phyloP scores from a whole-genome alignment of 23 red algal genomes.

The Porphyridium purpureum region DNA sequence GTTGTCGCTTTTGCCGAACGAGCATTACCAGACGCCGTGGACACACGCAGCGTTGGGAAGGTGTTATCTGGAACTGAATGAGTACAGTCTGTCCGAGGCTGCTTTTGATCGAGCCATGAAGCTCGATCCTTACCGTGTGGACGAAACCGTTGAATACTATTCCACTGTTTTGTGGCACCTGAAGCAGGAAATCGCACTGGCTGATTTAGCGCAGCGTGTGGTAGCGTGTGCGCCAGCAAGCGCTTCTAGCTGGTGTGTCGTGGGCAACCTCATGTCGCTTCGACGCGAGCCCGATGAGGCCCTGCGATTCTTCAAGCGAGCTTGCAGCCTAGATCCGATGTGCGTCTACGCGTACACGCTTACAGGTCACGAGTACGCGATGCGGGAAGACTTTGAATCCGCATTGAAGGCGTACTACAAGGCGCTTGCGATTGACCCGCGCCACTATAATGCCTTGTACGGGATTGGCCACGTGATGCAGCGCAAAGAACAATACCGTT shows the following conservation, averaged over 20 bases:
- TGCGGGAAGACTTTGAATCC: constrained; percentile 62
- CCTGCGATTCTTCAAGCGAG: constrained; percentile 68
- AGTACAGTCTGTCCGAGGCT: constrained; percentile 26
- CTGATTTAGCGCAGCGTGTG: constrained; percentile 32
- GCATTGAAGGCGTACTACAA: constrained; percentile 57
- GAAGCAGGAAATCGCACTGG: constrained; percentile 52
- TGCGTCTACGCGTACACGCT: constrained; percentile 72
- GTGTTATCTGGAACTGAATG: constrained; percentile 54
- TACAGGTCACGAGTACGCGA: constrained; percentile 76
- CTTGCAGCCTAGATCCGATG: constrained; percentile 13
- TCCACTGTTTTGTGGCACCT: constrained; percentile 95
- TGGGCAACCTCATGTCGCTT: constrained; percentile 69
- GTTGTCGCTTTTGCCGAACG: constrained; percentile 29
- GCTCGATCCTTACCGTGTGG: constrained; percentile 32
- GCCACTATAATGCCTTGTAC: constrained; percentile 86
- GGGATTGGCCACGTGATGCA: constrained; percentile 82
- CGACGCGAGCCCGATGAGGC: constrained; percentile 80
- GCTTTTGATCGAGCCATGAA: constrained; percentile 43
- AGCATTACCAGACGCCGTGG: constrained; percentile 32
- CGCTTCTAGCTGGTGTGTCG: constrained; percentile 65
- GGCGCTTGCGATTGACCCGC: constrained; percentile 61
- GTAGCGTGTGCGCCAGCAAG: constrained; percentile 25
- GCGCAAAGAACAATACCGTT: constrained; percentile 44
- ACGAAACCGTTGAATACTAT: constrained; percentile 79
- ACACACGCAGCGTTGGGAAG: constrained; percentile 32